Evolutionary conservation across 371 early-diverging fungal genomes (phyloP).

Genomic region (Mortierella sp.): DNA sequence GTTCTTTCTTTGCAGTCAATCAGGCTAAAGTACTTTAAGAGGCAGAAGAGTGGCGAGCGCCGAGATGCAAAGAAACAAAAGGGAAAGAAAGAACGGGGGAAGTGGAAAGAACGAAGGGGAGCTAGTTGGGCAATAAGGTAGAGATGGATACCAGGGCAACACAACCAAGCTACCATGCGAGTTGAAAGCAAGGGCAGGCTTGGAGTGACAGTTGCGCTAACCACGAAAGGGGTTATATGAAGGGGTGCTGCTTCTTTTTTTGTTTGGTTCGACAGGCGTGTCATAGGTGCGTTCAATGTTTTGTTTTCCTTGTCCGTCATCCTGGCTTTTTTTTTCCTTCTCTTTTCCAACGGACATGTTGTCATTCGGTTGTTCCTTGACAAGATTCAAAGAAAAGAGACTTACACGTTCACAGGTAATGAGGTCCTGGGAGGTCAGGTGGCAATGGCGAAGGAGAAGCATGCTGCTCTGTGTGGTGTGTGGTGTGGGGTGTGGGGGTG

Average conservation of each 20-base stretch:
- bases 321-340: constrained; percentile 5
- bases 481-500: neutral
- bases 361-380: neutral
- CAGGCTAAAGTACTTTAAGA: no score
- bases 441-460: constrained; percentile 54
- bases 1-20: neutral
- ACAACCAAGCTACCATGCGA: neutral
- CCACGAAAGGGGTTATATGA: constrained; percentile 10
- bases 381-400: neutral
- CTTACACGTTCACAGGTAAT: constrained; percentile 53
- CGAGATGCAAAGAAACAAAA: no score
- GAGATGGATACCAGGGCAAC: neutral
- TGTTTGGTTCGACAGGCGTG: neutral
- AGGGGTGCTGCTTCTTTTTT: neutral
- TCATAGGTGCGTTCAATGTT: neutral
- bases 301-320: neutral
- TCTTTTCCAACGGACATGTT: neutral
- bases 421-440: constrained; percentile 49
- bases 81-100: neutral
- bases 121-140: neutral
- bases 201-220: neutral
- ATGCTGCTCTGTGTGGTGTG: constrained; percentile 7
- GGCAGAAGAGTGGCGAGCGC: no score
- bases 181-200: neutral
- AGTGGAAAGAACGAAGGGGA: neutral